Evolutionary conservation across 2,329 filamentous ascomycete species (phyloP).

Genomic region (Paecilomyces sp.): DNA sequence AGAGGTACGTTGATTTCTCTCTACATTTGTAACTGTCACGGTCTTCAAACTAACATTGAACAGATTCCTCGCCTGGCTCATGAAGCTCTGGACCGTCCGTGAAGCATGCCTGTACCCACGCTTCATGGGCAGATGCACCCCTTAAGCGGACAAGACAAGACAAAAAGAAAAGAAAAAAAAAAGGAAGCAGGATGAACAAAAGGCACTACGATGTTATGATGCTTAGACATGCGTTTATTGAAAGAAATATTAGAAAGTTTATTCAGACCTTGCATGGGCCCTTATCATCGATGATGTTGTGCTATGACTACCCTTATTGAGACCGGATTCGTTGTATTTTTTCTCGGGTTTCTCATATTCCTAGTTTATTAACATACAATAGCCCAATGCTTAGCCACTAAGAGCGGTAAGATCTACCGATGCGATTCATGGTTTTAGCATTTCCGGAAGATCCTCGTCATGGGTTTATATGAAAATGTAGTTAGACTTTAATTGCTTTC

Average conservation of each 20-base stretch:
- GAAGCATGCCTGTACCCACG: not conserved
- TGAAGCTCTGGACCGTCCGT: not conserved
- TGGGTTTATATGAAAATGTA: too few relatives aligned
- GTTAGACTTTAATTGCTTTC: too few relatives aligned
- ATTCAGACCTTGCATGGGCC: conserved; percentile 4
- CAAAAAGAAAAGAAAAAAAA: not conserved
- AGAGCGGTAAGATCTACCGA: not conserved
- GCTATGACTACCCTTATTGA: not conserved
- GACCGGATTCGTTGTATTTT: not conserved
- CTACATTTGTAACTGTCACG: not conserved
- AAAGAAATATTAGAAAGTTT: not conserved
- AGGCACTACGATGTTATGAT: not conserved
- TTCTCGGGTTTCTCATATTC: not conserved
- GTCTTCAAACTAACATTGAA: not conserved
- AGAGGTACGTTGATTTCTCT: not conserved
- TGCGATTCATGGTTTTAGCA: not conserved
- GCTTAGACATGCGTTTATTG: not conserved
- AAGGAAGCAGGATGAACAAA: not conserved
- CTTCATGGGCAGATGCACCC: not conserved
- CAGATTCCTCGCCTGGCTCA: not conserved
- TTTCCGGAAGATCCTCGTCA: not conserved
- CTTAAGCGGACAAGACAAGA: not conserved
- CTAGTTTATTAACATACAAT: not conserved
- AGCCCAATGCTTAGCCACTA: not conserved
- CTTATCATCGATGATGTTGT: conserved; percentile 7